A percentile compares a stretch with the other conserved stretches of the same genome.
phyloP scores from a whole-genome alignment of 148 eudicot species.

The Cornus suecica region DNA sequence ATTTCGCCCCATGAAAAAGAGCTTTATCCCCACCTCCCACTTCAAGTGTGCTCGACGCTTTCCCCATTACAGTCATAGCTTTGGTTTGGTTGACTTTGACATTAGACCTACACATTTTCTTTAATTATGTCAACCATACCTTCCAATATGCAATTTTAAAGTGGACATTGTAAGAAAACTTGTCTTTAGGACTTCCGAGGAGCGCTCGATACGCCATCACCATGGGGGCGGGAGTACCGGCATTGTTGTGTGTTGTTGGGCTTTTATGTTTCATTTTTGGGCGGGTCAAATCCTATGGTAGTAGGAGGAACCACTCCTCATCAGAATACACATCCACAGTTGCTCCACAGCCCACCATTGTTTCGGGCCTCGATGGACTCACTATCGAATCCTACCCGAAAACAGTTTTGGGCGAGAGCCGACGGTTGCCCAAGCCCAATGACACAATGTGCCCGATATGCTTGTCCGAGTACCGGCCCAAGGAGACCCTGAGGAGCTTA shows the following conservation, averaged over 20 bases:
- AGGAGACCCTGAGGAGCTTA: conserved; percentile 45
- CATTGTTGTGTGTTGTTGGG: conserved; percentile 13
- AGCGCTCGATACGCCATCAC: conserved; percentile 26
- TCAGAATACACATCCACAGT: conserved; percentile 3
- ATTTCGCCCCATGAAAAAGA: background rate
- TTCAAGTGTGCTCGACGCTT: conserved; percentile 1
- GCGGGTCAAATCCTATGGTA: conserved; percentile 1
- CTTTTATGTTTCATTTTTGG: conserved; percentile 21
- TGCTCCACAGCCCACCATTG: conserved; percentile 11
- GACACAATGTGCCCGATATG: conserved; percentile 53
- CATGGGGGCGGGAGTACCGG: conserved; percentile 32
- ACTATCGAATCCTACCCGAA: conserved; percentile 57
- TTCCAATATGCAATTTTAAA: no score
- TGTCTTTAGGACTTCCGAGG: conserved; percentile 27
- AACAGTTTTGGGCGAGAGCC: conserved; percentile 51
- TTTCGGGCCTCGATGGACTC: conserved; percentile 34
- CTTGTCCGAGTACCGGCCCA: conserved; percentile 48
- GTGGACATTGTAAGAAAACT: background rate
- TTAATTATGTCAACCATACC: background rate
- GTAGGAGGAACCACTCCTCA: background rate
- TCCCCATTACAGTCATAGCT: background rate
- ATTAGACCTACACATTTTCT: background rate
- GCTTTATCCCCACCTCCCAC: background rate
- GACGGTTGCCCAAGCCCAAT: conserved; percentile 45
- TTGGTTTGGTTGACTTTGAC: conserved; percentile 1